phyloP scores from a whole-genome alignment of 345 rosid species.

The Excoecaria agallocha region DNA sequence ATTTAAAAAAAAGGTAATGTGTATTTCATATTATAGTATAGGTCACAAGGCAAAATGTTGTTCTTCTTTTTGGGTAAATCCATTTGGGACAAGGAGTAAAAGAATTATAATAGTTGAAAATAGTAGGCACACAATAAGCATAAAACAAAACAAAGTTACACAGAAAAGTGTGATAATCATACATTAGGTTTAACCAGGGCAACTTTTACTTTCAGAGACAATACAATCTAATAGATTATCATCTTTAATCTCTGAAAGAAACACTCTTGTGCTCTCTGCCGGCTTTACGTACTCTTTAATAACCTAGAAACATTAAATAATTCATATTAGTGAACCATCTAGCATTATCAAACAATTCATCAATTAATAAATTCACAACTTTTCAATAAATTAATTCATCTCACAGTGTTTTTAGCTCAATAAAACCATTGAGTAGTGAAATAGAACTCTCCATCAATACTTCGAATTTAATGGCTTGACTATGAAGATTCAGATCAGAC shows the following conservation, averaged over 20 bases:
- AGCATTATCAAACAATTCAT: not conserved
- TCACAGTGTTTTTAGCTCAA: slow-evolving; percentile 40
- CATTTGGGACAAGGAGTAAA: slow-evolving; percentile 13
- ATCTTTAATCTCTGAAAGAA: slow-evolving; percentile 39
- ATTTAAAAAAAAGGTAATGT: slow-evolving; percentile 29
- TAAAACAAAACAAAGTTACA: not conserved
- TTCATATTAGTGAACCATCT: not conserved
- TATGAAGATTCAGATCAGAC: no score
- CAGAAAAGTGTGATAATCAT: not conserved
- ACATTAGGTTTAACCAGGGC: slow-evolving; percentile 35
- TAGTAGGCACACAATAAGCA: not conserved
- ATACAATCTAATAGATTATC: slow-evolving; percentile 46
- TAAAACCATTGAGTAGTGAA: slow-evolving; percentile 43
- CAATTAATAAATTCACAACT: no score
- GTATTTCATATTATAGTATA: slow-evolving; percentile 40
- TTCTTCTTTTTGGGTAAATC: slow-evolving; percentile 22
- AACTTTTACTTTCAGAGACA: slow-evolving; percentile 20
- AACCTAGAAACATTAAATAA: slow-evolving; percentile 24
- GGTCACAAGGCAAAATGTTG: slow-evolving; percentile 24
- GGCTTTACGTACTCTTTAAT: slow-evolving; percentile 19
- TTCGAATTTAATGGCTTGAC: no score
- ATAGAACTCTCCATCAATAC: slow-evolving; percentile 17
- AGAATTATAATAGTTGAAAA: not conserved
- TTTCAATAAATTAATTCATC: slow-evolving; percentile 6
- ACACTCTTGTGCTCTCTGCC: slow-evolving; percentile 32